Evolutionary conservation across 2,329 filamentous ascomycete species (phyloP).

Genomic region (Aspergillus niger): DNA sequence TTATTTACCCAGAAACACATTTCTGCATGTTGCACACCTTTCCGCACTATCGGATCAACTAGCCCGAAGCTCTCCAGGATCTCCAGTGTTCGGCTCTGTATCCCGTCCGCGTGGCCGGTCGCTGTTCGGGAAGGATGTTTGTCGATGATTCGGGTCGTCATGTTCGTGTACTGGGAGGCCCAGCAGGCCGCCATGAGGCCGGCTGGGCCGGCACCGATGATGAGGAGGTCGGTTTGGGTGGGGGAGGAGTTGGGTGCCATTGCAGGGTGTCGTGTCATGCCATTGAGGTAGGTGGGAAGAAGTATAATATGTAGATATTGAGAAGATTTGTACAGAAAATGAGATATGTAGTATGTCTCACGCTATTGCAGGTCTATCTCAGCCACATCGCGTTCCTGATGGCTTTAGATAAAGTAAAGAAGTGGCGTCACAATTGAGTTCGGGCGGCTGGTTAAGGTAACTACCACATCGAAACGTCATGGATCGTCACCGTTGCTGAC

Average conservation of each 20-base stretch:
- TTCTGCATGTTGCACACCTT: conserved; percentile 10
- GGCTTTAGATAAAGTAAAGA: neutral
- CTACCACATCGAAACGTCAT: neutral
- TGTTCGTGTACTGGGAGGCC: conserved; percentile 17
- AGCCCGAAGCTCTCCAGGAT: conserved; percentile 74
- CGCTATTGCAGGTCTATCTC: no score
- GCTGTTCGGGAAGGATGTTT: conserved; percentile 18
- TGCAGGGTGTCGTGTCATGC: neutral
- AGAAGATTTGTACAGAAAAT: neutral
- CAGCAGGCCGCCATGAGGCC: conserved; percentile 22
- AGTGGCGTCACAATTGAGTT: neutral
- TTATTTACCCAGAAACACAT: conserved; percentile 19
- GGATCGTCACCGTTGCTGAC: neutral
- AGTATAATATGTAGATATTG: neutral
- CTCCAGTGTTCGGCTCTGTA: conserved; percentile 68
- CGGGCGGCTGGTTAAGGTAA: no score
- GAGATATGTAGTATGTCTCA: neutral
- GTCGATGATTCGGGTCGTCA: conserved; percentile 26
- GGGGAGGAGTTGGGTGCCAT: neutral
- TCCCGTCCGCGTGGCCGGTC: conserved; percentile 53
- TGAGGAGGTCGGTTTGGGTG: conserved; percentile 2
- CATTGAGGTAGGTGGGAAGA: neutral
- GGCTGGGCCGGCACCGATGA: conserved; percentile 6
- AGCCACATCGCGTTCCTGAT: neutral
- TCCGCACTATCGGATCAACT: conserved; percentile 27